These are phyloP conservation scores for Xerocomellus dryophilus DNA, from an alignment of 768 basidiomycete genomes.

Conservation along the genomic window DNA sequence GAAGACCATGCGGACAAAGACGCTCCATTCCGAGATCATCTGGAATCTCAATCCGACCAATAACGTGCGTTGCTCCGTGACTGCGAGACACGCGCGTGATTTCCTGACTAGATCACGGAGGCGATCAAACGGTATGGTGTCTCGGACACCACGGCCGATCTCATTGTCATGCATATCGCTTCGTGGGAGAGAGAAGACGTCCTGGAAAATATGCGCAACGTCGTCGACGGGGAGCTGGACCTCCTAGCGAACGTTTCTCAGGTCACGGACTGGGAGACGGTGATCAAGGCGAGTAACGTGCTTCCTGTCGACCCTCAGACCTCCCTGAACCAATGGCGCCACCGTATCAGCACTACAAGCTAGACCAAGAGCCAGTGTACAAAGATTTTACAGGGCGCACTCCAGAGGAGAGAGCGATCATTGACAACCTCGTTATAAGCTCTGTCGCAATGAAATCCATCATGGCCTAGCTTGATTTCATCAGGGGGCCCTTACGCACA, in stretches of 20 bases:
- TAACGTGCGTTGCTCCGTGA: slow-evolving; percentile 50
- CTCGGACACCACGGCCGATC: slow-evolving; percentile 56
- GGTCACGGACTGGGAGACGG: slow-evolving; percentile 65
- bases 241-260: slow-evolving; percentile 42
- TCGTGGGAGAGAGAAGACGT: slow-evolving; percentile 41
- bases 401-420: slow-evolving; percentile 36
- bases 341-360: slow-evolving; percentile 65
- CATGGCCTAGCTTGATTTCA: no score
- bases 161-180: slow-evolving; percentile 71
- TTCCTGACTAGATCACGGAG: slow-evolving; percentile 68
- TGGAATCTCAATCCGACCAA: slow-evolving; percentile 84
- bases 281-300: slow-evolving; percentile 63
- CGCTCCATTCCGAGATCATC: slow-evolving; percentile 89
- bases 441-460: slow-evolving; percentile 82
- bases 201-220: slow-evolving; percentile 49
- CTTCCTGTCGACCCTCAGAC: no score
- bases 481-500: no score
- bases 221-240: slow-evolving; percentile 57
- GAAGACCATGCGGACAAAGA: slow-evolving; percentile 69
- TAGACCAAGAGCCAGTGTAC: slow-evolving; percentile 51
- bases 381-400: slow-evolving; percentile 34
- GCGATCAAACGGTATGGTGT: slow-evolving; percentile 84
- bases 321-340: neutral
- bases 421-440: slow-evolving; percentile 72
- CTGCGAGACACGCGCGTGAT: neutral